Percentiles rank a stretch among this genome's conserved stretches.
phyloP scores from a whole-genome alignment of 257 asterid genomes.

The Thymus quinquecostatus region DNA sequence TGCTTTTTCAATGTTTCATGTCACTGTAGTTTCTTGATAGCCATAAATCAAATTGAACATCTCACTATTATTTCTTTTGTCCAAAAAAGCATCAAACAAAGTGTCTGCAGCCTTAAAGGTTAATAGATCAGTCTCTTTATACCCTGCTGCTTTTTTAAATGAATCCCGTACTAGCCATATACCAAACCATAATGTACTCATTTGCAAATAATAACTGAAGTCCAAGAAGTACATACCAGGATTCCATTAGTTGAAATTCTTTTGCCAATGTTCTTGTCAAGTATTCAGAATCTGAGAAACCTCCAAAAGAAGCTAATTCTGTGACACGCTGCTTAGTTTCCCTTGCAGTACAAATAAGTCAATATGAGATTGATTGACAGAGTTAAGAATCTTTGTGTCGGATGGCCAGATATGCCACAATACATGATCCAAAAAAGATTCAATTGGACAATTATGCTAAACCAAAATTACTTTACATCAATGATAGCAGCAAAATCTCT shows the following conservation, averaged over 20 bases:
- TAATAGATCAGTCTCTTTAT: constrained; percentile 13
- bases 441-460: constrained; percentile 17
- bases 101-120: not conserved
- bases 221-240: constrained; percentile 52
- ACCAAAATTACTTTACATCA: constrained; percentile 23
- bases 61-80: constrained; percentile 6
- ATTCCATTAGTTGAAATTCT: constrained; percentile 80
- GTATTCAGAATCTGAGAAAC: constrained; percentile 76
- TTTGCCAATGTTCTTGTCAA: constrained; percentile 75
- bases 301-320: constrained; percentile 85
- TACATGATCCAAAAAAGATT: not conserved
- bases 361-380: constrained; percentile 17
- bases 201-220: constrained; percentile 25
- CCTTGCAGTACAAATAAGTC: constrained; percentile 46
- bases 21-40: not conserved
- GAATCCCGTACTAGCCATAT: constrained; percentile 13
- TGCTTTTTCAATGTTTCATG: no score
- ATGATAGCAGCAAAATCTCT: not conserved
- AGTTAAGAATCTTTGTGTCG: not conserved
- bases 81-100: not conserved
- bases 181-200: constrained; percentile 15
- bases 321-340: constrained; percentile 65
- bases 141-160: constrained; percentile 13
- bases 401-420: not conserved
- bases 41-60: constrained; percentile 6